Evolutionary conservation across 192 early-diverging fungal genomes (phyloP).

Genomic region (Cladochytrium replicatum): DNA sequence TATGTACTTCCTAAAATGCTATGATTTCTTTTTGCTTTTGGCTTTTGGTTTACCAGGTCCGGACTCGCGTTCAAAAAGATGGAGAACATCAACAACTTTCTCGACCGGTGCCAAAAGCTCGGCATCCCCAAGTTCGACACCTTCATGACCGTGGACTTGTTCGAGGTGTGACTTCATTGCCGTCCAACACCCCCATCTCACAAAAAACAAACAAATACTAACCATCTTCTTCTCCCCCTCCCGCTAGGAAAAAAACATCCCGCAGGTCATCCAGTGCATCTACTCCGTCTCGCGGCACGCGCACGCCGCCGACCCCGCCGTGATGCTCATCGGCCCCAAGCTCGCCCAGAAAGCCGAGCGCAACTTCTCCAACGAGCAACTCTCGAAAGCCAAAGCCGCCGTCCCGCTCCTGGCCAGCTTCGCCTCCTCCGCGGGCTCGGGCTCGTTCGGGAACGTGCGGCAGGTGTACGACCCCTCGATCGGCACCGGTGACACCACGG

Average conservation of each 20-base stretch:
- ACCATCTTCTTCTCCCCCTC: background rate
- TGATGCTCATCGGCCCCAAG: constrained; percentile 48
- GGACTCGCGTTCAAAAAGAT: constrained; percentile 33
- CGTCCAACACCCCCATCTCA: too few relatives aligned
- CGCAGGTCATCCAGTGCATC: constrained; percentile 46
- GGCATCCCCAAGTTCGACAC: constrained; percentile 57
- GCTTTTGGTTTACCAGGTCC: too few relatives aligned
- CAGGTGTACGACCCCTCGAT: background rate
- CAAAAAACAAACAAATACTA: background rate
- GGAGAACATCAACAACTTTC: constrained; percentile 28
- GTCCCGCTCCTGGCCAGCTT: constrained; percentile 14
- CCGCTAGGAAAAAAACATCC: background rate
- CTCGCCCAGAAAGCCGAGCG: constrained; percentile 43
- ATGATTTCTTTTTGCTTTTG: too few relatives aligned
- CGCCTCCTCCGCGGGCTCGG: background rate
- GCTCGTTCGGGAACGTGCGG: background rate
- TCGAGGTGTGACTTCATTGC: too few relatives aligned
- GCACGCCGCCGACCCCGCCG: constrained; percentile 37
- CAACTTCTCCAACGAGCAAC: constrained; percentile 45
- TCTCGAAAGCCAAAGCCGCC: constrained; percentile 30
- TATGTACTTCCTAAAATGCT: too few relatives aligned
- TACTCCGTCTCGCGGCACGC: constrained; percentile 60
- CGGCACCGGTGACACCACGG: background rate
- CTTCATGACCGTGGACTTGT: constrained; percentile 69
- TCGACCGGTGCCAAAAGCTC: constrained; percentile 11